These are phyloP conservation scores for Starmerella sp. DNA, from an alignment of 805 yeast species.

Conservation along the genomic window DNA sequence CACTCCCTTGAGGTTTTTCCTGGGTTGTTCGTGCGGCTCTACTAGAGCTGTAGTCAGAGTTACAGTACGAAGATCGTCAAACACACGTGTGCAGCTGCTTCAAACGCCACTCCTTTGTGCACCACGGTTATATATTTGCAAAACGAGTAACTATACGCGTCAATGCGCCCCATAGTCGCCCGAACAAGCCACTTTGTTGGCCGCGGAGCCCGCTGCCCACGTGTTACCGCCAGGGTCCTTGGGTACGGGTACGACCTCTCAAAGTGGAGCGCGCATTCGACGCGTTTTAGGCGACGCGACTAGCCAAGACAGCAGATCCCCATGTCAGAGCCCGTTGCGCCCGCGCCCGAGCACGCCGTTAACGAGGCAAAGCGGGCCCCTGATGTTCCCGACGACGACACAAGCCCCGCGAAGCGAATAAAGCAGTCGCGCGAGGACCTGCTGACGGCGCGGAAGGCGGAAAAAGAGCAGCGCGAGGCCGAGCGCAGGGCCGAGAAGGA, in stretches of 20 bases:
- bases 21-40: too few species aligned
- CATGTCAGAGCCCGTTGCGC: background rate
- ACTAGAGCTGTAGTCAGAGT: too few species aligned
- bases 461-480: constrained; percentile 9
- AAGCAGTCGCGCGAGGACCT: constrained; percentile 2
- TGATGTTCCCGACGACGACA: background rate
- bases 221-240: background rate
- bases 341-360: background rate
- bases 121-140: too few species aligned
- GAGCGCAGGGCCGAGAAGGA: constrained; percentile 7
- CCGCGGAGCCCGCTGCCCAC: too few species aligned
- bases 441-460: constrained; percentile 9
- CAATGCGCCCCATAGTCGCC: too few species aligned
- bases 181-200: too few species aligned
- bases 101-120: too few species aligned
- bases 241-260: background rate
- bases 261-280: background rate
- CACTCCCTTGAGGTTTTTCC: too few species aligned
- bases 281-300: background rate
- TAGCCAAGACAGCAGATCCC: background rate
- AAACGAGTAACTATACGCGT: too few species aligned
- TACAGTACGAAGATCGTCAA: too few species aligned
- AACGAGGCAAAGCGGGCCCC: background rate
- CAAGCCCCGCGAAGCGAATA: constrained; percentile 4
- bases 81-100: too few species aligned